Conservation (phyloP, 441 rosid species). For the Cnidoscolus chayamansa region DNA sequence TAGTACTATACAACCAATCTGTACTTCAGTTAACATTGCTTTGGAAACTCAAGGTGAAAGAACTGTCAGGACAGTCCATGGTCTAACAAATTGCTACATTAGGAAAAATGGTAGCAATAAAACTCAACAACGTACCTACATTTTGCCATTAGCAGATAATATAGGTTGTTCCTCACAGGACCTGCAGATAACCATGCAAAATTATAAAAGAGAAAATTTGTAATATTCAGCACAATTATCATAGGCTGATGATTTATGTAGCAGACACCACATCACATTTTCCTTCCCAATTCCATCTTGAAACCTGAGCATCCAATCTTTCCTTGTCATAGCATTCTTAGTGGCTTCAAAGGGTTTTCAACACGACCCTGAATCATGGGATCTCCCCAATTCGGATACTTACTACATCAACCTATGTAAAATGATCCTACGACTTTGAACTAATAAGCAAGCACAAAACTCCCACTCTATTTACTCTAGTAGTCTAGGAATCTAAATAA, state of each 20-base stretch:
- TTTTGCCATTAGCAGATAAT: constrained; percentile 43
- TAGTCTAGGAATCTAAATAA: neutral
- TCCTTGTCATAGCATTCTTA: constrained; percentile 3
- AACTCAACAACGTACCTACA: constrained; percentile 39
- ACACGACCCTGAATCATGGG: neutral
- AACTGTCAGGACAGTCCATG: constrained; percentile 10
- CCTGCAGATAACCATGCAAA: constrained; percentile 52
- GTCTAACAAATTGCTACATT: constrained; percentile 11
- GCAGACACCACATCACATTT: neutral
- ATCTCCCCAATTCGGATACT: neutral
- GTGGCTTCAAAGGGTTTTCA: constrained; percentile 1
- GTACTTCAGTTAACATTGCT: neutral
- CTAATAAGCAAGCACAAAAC: constrained; percentile 1
- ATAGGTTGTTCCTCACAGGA: constrained; percentile 34
- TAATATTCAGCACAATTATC: constrained; percentile 23
- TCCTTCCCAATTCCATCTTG: constrained; percentile 6
- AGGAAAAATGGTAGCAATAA: constrained; percentile 8
- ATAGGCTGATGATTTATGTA: constrained; percentile 15
- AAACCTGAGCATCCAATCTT: neutral
- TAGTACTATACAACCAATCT: neutral
- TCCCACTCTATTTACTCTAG: neutral
- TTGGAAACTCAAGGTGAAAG: constrained; percentile 10
- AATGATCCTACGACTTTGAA: neutral
- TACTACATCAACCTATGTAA: constrained; percentile 9
- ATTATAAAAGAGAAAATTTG: constrained; percentile 23